Evolutionary conservation across 495 filamentous ascomycete genomes (phyloP).

Genomic region (Aspergillus biplanus): DNA sequence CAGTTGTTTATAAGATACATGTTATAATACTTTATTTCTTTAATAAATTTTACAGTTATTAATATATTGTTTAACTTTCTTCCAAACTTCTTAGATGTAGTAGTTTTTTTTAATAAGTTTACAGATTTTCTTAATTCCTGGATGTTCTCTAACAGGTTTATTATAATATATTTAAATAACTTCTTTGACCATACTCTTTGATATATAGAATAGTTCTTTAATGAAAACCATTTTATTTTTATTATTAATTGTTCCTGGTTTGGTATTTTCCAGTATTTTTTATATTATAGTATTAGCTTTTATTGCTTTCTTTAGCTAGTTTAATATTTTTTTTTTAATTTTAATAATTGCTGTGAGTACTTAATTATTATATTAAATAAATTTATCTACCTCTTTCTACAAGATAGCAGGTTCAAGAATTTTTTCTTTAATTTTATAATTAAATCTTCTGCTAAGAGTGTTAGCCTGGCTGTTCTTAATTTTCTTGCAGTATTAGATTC

Average conservation of each 20-base stretch:
- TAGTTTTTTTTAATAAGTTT: background rate
- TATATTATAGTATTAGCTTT: background rate
- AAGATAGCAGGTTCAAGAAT: background rate
- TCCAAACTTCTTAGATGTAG: too few relatives aligned
- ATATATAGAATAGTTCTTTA: too few relatives aligned
- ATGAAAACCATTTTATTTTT: too few relatives aligned
- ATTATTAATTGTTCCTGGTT: background rate
- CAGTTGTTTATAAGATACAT: too few relatives aligned
- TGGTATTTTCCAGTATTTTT: background rate
- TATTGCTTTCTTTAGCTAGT: background rate
- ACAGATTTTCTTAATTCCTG: too few relatives aligned
- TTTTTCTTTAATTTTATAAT: background rate
- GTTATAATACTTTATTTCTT: background rate
- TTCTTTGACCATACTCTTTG: background rate
- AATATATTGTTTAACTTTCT: background rate
- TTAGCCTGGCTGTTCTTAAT: background rate
- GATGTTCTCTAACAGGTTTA: too few relatives aligned
- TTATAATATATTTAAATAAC: background rate
- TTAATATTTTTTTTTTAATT: background rate
- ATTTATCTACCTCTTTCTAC: background rate
- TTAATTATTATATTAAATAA: slow-evolving; percentile 2
- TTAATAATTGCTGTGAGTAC: background rate
- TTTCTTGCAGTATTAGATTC: background rate
- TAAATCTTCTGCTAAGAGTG: background rate
- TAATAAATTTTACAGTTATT: background rate